Conservation (phyloP, 2,329 filamentous ascomycete species). For the Talaromyces sp. region DNA sequence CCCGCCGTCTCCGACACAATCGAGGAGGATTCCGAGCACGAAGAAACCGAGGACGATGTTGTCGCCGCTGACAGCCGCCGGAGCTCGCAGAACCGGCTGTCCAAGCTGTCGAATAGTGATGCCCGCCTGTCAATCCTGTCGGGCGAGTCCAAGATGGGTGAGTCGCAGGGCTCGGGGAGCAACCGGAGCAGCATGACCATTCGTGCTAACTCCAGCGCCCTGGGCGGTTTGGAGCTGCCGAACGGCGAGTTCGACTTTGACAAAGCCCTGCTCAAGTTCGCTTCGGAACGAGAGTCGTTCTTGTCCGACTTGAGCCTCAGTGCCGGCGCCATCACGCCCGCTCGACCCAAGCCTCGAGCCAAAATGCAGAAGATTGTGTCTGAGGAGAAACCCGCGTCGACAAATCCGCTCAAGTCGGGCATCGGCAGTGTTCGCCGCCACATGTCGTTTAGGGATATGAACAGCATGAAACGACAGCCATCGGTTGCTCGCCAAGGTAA, state of each 20-base stretch:
- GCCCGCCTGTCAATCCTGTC: conserved; percentile 44
- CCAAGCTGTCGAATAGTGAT: conserved; percentile 28
- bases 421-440: conserved; percentile 86
- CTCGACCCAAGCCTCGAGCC: conserved; percentile 69
- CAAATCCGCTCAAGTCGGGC: conserved; percentile 48
- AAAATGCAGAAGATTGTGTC: conserved; percentile 64
- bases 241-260: conserved; percentile 84
- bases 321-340: conserved; percentile 70
- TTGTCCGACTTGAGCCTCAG: conserved; percentile 86
- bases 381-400: conserved; percentile 55
- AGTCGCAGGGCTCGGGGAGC: conserved; percentile 36
- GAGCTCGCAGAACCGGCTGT: conserved; percentile 35
- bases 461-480: conserved; percentile 82
- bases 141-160: conserved; percentile 22
- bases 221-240: conserved; percentile 24
- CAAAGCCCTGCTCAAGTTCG: conserved; percentile 86
- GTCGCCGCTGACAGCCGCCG: conserved; percentile 29
- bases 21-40: conserved; percentile 53
- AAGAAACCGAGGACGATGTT: conserved; percentile 39
- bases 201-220: conserved; percentile 34
- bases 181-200: conserved; percentile 62
- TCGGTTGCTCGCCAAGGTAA: conserved; percentile 65
- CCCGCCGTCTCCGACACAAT: conserved; percentile 51
- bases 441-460: conserved; percentile 92
- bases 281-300: conserved; percentile 89